phyloP scores from a whole-genome alignment of 768 basidiomycete species.

The Rhizopogon roseolus region DNA sequence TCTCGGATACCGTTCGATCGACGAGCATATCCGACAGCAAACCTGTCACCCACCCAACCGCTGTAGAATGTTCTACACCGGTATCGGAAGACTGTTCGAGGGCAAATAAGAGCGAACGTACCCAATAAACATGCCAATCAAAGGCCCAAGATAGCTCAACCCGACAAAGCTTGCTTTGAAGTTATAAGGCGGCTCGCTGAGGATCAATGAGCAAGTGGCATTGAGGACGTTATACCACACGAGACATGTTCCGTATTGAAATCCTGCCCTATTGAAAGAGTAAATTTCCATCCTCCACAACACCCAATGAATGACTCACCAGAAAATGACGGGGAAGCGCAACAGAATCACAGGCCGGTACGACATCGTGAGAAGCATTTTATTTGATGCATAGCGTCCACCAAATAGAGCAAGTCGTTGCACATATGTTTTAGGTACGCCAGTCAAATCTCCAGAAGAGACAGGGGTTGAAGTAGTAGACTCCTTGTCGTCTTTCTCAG shows the following conservation, averaged over 20 bases:
- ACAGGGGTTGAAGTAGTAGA: slow-evolving; percentile 6
- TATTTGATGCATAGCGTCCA: slow-evolving; percentile 13
- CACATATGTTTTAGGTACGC: slow-evolving; percentile 8
- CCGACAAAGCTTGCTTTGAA: slow-evolving; percentile 18
- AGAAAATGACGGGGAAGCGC: slow-evolving; percentile 17
- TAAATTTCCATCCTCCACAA: background rate
- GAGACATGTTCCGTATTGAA: slow-evolving; percentile 16
- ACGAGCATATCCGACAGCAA: slow-evolving; percentile 15
- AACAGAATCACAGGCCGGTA: slow-evolving; percentile 14
- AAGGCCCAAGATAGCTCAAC: slow-evolving; percentile 14
- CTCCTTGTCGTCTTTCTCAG: slow-evolving; percentile 8
- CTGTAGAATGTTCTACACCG: slow-evolving; percentile 12
- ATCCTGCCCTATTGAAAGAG: slow-evolving; percentile 11
- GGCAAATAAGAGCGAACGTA: background rate
- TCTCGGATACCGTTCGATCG: slow-evolving; percentile 12
- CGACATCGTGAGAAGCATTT: slow-evolving; percentile 14
- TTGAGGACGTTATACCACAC: slow-evolving; percentile 22
- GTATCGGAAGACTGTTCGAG: background rate
- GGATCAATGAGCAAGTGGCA: slow-evolving; percentile 15
- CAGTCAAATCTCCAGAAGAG: slow-evolving; percentile 6
- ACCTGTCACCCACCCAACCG: slow-evolving; percentile 15
- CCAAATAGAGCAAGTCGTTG: slow-evolving; percentile 12
- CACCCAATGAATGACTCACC: background rate
- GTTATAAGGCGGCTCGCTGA: slow-evolving; percentile 16
- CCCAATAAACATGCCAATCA: slow-evolving; percentile 17